Percentiles rank a stretch among this genome's conserved stretches.
These are phyloP conservation scores for Pichia inconspicua DNA, from an alignment of 1,139 yeast genomes.

Conservation along the genomic window DNA sequence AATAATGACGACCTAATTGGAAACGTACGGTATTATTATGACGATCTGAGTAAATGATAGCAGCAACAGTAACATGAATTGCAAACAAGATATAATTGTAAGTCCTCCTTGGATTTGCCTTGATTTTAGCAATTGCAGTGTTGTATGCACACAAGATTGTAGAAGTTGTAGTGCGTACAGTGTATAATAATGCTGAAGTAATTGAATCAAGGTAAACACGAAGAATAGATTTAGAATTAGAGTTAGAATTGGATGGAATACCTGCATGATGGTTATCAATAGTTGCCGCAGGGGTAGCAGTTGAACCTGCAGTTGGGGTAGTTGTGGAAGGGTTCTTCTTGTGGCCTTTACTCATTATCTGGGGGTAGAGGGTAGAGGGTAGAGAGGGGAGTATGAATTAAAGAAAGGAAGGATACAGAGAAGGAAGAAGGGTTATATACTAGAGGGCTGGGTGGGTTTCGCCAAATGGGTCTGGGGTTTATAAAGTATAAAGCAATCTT, in stretches of 20 bases:
- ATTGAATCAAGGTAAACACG: not conserved
- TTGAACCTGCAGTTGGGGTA: not conserved
- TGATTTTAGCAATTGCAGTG: not conserved
- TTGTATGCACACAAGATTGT: not conserved
- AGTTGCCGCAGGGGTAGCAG: too few relatives aligned
- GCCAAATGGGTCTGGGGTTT: too few relatives aligned
- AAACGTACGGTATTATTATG: not conserved
- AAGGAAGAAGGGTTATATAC: too few relatives aligned
- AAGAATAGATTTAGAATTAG: not conserved
- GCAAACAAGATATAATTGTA: not conserved
- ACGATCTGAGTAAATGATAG: not conserved
- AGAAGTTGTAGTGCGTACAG: not conserved
- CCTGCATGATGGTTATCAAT: too few relatives aligned
- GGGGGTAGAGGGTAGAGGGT: not conserved
- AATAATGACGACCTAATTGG: not conserved
- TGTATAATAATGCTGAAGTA: not conserved
- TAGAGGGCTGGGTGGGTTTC: too few relatives aligned
- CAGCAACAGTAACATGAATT: not conserved
- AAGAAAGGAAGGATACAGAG: too few relatives aligned
- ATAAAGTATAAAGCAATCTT: too few relatives aligned
- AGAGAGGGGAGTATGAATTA: not conserved
- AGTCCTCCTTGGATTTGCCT: not conserved
- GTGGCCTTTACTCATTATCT: not conserved
- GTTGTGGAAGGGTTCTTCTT: not conserved
- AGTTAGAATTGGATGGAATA: not conserved